Evolutionary conservation across 805 yeast genomes (phyloP).

Genomic region (Suhomyces vadensis): DNA sequence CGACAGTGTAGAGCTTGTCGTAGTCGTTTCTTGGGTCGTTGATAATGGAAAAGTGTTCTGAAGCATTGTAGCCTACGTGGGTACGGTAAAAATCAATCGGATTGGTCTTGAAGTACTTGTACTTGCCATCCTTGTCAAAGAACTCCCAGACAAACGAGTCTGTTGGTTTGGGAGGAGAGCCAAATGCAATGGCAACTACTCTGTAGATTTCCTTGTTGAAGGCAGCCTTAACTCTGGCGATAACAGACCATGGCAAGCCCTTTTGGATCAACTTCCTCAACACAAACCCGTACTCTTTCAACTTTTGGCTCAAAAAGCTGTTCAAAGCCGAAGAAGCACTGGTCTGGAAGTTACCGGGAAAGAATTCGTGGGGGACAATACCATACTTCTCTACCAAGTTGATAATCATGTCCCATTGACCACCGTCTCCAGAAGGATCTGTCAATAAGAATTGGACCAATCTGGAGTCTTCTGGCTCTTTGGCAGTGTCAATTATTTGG

Average conservation of each 20-base stretch:
- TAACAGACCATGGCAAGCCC: slow-evolving; percentile 40
- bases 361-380: slow-evolving; percentile 68
- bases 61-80: slow-evolving; percentile 52
- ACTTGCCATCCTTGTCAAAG: slow-evolving; percentile 67
- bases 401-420: slow-evolving; percentile 83
- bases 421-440: slow-evolving; percentile 80
- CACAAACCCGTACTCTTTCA: slow-evolving; percentile 75
- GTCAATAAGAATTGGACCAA: slow-evolving; percentile 62
- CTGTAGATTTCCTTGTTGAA: slow-evolving; percentile 65
- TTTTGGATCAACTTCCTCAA: slow-evolving; percentile 54
- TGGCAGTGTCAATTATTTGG: slow-evolving; percentile 67
- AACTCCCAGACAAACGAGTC: slow-evolving; percentile 75
- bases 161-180: slow-evolving; percentile 74
- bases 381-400: slow-evolving; percentile 81
- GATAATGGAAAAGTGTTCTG: slow-evolving; percentile 62
- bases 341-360: slow-evolving; percentile 66
- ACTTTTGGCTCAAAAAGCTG: slow-evolving; percentile 61
- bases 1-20: slow-evolving; percentile 65
- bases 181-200: slow-evolving; percentile 66
- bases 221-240: slow-evolving; percentile 33
- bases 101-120: slow-evolving; percentile 52
- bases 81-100: slow-evolving; percentile 65
- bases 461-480: slow-evolving; percentile 68
- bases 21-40: slow-evolving; percentile 81
- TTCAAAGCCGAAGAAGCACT: slow-evolving; percentile 59